Conservation (phyloP, 441 rosid species). For the Dalechampia spathulata region DNA sequence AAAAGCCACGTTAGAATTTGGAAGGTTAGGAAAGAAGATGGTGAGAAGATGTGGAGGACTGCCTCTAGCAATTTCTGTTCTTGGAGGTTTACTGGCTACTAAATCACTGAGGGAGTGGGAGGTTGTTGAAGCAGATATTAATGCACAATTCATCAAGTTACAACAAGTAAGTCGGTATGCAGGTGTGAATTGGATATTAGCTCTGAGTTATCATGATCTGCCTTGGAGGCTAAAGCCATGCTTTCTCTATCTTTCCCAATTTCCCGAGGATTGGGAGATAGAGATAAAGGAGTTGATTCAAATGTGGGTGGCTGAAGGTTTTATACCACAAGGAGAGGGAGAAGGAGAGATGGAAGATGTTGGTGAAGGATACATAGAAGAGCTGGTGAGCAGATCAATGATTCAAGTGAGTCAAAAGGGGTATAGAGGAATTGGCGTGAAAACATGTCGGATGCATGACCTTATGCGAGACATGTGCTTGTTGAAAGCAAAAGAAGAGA, state of each 20-base stretch:
- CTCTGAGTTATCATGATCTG: slow-evolving; percentile 18
- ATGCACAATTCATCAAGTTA: neutral
- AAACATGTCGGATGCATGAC: slow-evolving; percentile 27
- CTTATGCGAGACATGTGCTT: slow-evolving; percentile 27
- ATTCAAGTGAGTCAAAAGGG: slow-evolving; percentile 21
- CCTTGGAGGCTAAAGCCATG: slow-evolving; percentile 23
- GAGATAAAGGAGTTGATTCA: neutral
- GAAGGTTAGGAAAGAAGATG: slow-evolving; percentile 12
- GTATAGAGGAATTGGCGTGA: slow-evolving; percentile 7
- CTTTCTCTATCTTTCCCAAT: slow-evolving; percentile 32
- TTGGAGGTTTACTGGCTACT: slow-evolving; percentile 12
- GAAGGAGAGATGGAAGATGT: slow-evolving; percentile 20
- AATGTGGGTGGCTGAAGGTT: slow-evolving; percentile 26
- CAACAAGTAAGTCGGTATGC: neutral
- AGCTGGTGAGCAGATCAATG: slow-evolving; percentile 27
- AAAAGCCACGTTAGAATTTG: neutral
- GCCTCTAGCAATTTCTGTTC: slow-evolving; percentile 11
- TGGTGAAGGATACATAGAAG: slow-evolving; percentile 22
- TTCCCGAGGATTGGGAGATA: slow-evolving; percentile 21
- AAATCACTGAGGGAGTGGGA: neutral
- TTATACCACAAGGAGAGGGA: slow-evolving; percentile 7
- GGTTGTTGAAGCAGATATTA: neutral
- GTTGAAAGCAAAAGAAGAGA: slow-evolving; percentile 18
- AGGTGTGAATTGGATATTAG: slow-evolving; percentile 11
- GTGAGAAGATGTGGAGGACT: slow-evolving; percentile 13